phyloP scores from a whole-genome alignment of 768 basidiomycete genomes.

The Lentinula lateritia region DNA sequence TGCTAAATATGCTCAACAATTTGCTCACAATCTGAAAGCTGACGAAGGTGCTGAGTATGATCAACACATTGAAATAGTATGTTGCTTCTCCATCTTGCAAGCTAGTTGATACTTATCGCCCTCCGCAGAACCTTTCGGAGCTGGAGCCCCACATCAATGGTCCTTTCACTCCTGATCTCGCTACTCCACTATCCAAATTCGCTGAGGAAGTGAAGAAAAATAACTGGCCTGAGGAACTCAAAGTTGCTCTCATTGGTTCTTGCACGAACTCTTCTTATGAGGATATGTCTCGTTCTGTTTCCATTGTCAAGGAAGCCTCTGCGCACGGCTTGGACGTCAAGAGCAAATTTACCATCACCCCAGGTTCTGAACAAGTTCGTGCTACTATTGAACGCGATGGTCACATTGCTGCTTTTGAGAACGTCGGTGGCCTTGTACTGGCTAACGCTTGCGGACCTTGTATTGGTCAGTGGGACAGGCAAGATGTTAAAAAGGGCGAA shows the following conservation, averaged over 20 bases:
- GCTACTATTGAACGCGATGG: constrained; percentile 98
- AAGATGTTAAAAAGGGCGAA: constrained; percentile 95
- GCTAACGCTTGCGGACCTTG: constrained; percentile 99
- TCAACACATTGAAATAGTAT: constrained; percentile 84
- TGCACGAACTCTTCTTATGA: constrained; percentile 99
- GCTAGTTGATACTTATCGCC: neutral
- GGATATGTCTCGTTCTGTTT: constrained; percentile 97
- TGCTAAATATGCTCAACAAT: constrained; percentile 81
- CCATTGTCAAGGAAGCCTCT: constrained; percentile 85
- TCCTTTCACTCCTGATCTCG: constrained; percentile 99
- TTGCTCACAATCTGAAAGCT: constrained; percentile 85
- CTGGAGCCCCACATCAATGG: constrained; percentile 99
- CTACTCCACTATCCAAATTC: constrained; percentile 97
- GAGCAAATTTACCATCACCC: constrained; percentile 97
- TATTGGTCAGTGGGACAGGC: constrained; percentile 98
- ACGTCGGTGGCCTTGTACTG: constrained; percentile 86
- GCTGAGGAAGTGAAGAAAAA: constrained; percentile 89
- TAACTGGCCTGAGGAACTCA: constrained; percentile 94
- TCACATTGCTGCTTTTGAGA: constrained; percentile 82
- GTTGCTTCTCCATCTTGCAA: constrained; percentile 19
- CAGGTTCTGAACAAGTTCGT: constrained; percentile 96
- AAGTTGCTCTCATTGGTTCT: constrained; percentile 96
- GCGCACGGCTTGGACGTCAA: constrained; percentile 82
- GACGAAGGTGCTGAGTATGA: constrained; percentile 92
- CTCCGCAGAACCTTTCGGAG: constrained; percentile 78